Evolutionary conservation across 176 grass and related monocot species (phyloP), one percentile per base, ranked within the genome.

Genomic region (Rhynchospora pubera): DNA sequence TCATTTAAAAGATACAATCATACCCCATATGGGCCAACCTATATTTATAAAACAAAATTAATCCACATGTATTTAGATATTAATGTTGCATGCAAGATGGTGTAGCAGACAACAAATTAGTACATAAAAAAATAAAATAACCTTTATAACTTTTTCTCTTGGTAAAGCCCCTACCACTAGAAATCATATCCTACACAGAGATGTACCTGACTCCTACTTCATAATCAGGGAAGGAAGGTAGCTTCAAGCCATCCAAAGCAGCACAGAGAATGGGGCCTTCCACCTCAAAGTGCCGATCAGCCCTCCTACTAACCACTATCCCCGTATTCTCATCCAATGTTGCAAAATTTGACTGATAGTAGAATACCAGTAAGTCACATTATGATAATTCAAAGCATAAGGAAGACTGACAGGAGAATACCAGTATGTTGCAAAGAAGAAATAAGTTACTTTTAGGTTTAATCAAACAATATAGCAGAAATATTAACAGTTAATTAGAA

Each of bases 181-280:
- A 57, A 57, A 57, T 18, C 55, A 57, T 57, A 57, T 65, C 5
- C 15, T 43, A 39, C 3, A 39, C 68, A 48, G 21, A 88, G 21
- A 22, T 18, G 58, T 83, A 99, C 96, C 91, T 99, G 85, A 99
- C 89, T 93, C 96, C 91, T 83, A 95, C 90, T 95, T 95, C 87
- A 61, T 95, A 95, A 50, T 88, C 91, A 14, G 89, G 90, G 84
- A 91, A 98, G 0, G 84, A 95, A 5, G 91, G 84, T 57, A 95
- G 90, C 79, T 89, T 99, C 90, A 98, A 87, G 65, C 90, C 85
- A 87, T 98, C 92, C 60, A 98, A 87, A 3, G 91, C 89, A 15
- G 90, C 86, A 46, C 89, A 99, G 19, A 95, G 89, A 30, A 95
- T 87, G 1, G 92, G 89, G 1, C 96, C 96, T 82, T 99, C 96